phyloP scores from a whole-genome alignment of 1,284 basidiomycete species.

The Ganoderma sinense region DNA sequence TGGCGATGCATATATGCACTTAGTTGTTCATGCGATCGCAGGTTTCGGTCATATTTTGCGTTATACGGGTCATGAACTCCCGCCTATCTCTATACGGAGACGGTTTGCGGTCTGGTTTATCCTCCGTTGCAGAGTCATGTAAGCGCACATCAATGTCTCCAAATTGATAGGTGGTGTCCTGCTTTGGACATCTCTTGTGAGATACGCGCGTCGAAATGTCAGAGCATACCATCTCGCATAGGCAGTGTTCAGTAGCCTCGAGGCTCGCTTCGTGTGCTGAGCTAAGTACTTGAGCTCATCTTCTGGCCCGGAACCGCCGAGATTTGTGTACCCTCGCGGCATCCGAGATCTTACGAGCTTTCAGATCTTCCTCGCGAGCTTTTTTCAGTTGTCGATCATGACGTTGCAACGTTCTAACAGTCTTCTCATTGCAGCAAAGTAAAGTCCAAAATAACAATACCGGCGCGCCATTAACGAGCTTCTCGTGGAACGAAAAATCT shows the following conservation, averaged over 20 bases:
- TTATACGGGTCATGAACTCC: not conserved
- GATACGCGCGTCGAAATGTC: not conserved
- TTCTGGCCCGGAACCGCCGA: not conserved
- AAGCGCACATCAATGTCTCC: not conserved
- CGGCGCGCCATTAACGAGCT: constrained; percentile 91
- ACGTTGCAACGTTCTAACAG: constrained; percentile 12
- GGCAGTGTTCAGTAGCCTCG: not conserved
- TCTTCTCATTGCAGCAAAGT: constrained; percentile 63
- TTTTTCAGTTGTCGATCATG: not conserved
- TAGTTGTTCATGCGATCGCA: not conserved
- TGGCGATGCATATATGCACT: not conserved
- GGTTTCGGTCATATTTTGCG: not conserved
- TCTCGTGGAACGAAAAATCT: constrained; percentile 94
- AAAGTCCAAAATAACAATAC: constrained; percentile 87
- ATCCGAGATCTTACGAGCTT: not conserved
- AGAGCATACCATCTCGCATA: not conserved
- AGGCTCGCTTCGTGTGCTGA: not conserved
- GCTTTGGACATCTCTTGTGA: not conserved
- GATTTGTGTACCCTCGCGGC: not conserved
- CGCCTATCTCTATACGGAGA: not conserved
- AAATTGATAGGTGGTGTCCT: too few relatives aligned
- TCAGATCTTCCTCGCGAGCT: not conserved
- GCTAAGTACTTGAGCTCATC: too few relatives aligned
- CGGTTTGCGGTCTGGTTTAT: not conserved
- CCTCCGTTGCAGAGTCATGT: not conserved